These are phyloP conservation scores for Oenanthe sinensis DNA, from an alignment of 129 eudicot genomes.

Conservation along the genomic window DNA sequence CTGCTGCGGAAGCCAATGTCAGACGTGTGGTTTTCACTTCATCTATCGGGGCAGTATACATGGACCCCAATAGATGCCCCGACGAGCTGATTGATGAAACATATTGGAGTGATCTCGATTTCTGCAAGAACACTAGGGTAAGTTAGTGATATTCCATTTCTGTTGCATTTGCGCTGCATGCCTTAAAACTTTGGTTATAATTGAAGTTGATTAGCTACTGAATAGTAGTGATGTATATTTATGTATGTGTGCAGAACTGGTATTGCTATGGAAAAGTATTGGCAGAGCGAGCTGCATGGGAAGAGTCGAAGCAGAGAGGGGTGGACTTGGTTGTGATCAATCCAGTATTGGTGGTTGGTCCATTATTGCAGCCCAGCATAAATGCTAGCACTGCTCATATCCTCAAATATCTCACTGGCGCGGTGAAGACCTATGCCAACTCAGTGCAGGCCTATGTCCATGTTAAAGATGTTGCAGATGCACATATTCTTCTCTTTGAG, in stretches of 20 bases:
- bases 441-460: conserved; percentile 82
- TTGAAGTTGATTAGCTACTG: too few species aligned
- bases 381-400: conserved; percentile 82
- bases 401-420: conserved; percentile 77
- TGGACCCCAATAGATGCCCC: conserved; percentile 85
- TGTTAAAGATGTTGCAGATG: conserved; percentile 78
- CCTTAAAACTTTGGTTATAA: neutral
- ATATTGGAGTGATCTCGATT: conserved; percentile 95
- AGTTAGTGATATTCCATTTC: too few species aligned
- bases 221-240: neutral
- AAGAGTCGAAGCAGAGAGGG: conserved; percentile 67
- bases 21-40: conserved; percentile 86
- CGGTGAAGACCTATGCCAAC: conserved; percentile 76
- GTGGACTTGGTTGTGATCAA: conserved; percentile 65
- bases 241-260: conserved; percentile 49
- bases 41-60: conserved; percentile 87
- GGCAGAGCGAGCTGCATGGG: conserved; percentile 88
- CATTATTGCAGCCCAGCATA: conserved; percentile 64
- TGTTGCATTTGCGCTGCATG: neutral
- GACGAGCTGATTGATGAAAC: conserved; percentile 72
- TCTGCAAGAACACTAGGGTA: conserved; percentile 87
- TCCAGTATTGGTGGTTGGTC: conserved; percentile 89
- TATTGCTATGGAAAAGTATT: conserved; percentile 92
- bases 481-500: conserved; percentile 70
- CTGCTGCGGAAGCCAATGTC: conserved; percentile 81